Base-by-base conservation (phyloP, 2,329 filamentous ascomycete genomes). In the Diplodia corticola region DNA sequence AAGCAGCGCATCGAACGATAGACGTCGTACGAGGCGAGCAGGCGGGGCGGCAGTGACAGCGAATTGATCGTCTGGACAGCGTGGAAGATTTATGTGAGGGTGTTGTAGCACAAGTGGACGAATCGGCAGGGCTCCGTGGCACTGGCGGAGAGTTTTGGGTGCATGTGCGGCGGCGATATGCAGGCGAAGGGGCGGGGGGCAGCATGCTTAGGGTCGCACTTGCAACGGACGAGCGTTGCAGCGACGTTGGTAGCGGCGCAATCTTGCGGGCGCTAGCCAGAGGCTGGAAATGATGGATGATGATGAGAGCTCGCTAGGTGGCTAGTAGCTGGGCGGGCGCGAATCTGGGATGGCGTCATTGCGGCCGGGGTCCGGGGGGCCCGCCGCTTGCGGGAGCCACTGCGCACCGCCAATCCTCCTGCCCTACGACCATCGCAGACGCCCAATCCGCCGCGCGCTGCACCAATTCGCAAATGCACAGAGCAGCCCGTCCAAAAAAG, bases 331-430 rank as follows among this genome's bases (percentile, higher is more conserved):
- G n/a, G 10, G 26, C 22, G 20, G 20, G 24, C 33, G 55, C 40
- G 46, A 48, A 60, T 60, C 55, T 48, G 54, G 37, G 54, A 46
- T 59, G 57, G 57, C 57, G 57, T 61, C 57, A 61, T 49, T 6
- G 55, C 10, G 10, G 40, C 57, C 57, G 57, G 57, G 57, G 57
- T 61, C 57, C 17, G 57, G 3, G 33, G 57, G 57, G 35, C n/a
- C n/a, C n/a, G n/a, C 26, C 33, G 53, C 5, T 26, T 24, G 35
- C 55, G 33, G 55, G 33, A 46, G 35, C 54, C 37, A 48, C 17
- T 40, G 55, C 55, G 35, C 35, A 60, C 33, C 57, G 44, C 28
- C 17, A 61, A 61, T 49, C 57, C 24, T 15, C 24, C 40, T 22
- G n/a, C 57, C 17, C 57, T 7, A 61, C 57, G 24, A 15, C 55